Evolutionary conservation across 306 rosid genomes (phyloP).

Genomic region (Betula pendula): DNA sequence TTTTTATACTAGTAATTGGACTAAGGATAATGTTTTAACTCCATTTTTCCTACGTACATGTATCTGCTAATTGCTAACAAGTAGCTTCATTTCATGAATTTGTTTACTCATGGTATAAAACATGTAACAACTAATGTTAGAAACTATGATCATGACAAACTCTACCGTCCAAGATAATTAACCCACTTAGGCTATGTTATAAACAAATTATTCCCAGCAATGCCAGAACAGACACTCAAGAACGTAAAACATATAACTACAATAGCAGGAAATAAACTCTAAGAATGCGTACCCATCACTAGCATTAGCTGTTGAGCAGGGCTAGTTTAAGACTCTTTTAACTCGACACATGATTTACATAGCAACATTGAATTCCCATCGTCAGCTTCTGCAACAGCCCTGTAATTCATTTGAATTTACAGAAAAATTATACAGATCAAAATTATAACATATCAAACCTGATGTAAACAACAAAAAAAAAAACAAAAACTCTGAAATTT

Average conservation of each 20-base stretch:
- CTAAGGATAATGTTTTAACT: neutral
- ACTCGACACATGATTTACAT: slow-evolving; percentile 54
- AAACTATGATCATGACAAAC: neutral
- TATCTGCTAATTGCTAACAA: neutral
- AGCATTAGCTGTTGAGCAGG: slow-evolving; percentile 26
- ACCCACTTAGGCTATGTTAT: neutral
- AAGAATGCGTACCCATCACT: slow-evolving; percentile 17
- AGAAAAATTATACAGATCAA: slow-evolving; percentile 5
- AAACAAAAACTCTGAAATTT: slow-evolving; percentile 62
- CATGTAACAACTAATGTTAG: neutral
- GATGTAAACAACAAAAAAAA: slow-evolving; percentile 39
- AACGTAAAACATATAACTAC: neutral
- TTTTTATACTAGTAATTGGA: neutral
- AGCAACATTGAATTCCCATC: slow-evolving; percentile 46
- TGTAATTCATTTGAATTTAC: slow-evolving; percentile 23
- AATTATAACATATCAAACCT: slow-evolving; percentile 4
- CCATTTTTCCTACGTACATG: neutral
- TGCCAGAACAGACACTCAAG: neutral
- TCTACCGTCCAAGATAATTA: neutral
- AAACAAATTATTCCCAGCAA: neutral
- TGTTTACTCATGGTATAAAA: neutral
- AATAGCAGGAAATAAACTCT: slow-evolving; percentile 28
- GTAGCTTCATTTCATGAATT: neutral
- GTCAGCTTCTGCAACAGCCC: slow-evolving; percentile 35
- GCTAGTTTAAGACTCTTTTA: slow-evolving; percentile 36